Evolutionary conservation across 768 basidiomycete genomes (phyloP).

Genomic region (Serpula lacrymans): DNA sequence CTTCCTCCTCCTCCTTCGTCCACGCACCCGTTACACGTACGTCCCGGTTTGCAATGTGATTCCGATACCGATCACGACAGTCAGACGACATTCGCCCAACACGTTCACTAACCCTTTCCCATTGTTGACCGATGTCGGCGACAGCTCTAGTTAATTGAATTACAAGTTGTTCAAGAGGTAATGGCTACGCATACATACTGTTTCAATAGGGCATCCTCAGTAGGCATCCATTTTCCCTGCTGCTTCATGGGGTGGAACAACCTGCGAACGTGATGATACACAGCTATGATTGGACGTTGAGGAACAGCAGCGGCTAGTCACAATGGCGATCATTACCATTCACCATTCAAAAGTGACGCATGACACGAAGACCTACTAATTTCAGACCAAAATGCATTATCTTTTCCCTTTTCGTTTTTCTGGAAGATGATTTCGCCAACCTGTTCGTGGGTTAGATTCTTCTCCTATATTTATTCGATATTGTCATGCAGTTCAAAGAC

Average conservation of each 20-base stretch:
- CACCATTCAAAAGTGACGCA: slow-evolving; percentile 1
- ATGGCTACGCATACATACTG: slow-evolving; percentile 41
- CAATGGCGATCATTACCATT: slow-evolving; percentile 6
- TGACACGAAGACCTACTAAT: slow-evolving; percentile 51
- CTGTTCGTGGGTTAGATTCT: slow-evolving; percentile 51
- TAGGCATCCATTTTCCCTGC: slow-evolving; percentile 65
- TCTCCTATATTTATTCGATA: slow-evolving; percentile 37
- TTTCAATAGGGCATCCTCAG: slow-evolving; percentile 62
- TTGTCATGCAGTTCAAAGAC: neutral
- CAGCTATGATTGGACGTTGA: slow-evolving; percentile 75
- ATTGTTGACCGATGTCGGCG: slow-evolving; percentile 64
- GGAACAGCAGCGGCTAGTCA: slow-evolving; percentile 62
- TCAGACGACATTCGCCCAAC: slow-evolving; percentile 78
- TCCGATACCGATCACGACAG: slow-evolving; percentile 83
- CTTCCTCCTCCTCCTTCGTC: slow-evolving; percentile 77
- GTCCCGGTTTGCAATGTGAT: slow-evolving; percentile 70
- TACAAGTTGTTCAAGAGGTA: slow-evolving; percentile 2
- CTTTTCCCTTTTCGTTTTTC: slow-evolving; percentile 55
- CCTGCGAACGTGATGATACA: slow-evolving; percentile 79
- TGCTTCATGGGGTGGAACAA: slow-evolving; percentile 63
- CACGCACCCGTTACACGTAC: slow-evolving; percentile 64
- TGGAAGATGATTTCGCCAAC: slow-evolving; percentile 66
- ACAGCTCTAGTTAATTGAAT: slow-evolving; percentile 52
- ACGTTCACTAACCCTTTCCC: slow-evolving; percentile 70
- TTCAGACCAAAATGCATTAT: slow-evolving; percentile 75